phyloP scores from a whole-genome alignment of 306 rosid genomes.

The Carpinus fangiana region DNA sequence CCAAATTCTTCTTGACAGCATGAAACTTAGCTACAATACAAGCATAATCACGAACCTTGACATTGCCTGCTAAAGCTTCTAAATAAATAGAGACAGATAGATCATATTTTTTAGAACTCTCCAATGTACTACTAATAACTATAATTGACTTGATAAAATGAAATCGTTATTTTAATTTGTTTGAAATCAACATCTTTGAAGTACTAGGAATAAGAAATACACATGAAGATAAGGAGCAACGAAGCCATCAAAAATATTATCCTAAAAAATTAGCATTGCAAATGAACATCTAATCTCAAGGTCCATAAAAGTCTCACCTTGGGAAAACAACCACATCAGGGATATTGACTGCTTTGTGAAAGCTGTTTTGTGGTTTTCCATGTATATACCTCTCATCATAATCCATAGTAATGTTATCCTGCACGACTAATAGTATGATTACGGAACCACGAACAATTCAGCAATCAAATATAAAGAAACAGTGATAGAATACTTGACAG shows the following conservation, averaged over 20 bases:
- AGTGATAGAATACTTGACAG: conserved; percentile 57
- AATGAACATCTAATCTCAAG: conserved; percentile 16
- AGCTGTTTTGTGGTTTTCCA: conserved; percentile 92
- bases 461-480: conserved; percentile 14
- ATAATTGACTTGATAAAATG: not conserved
- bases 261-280: conserved; percentile 8
- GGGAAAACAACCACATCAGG: conserved; percentile 91
- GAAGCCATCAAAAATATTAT: conserved; percentile 14
- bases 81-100: too few relatives aligned
- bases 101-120: not conserved
- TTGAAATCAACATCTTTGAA: not conserved
- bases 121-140: not conserved
- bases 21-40: not conserved
- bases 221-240: conserved; percentile 9
- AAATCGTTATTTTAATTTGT: not conserved
- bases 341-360: conserved; percentile 86
- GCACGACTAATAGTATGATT: conserved; percentile 19
- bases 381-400: conserved; percentile 86
- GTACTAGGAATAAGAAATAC: not conserved
- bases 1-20: not conserved
- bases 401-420: conserved; percentile 85
- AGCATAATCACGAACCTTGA: not conserved
- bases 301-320: conserved; percentile 43
- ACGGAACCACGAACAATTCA: conserved; percentile 15
- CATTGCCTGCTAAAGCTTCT: not conserved